Evolutionary conservation across 768 basidiomycete genomes (phyloP).

Genomic region (Infundibulicybe gibba): DNA sequence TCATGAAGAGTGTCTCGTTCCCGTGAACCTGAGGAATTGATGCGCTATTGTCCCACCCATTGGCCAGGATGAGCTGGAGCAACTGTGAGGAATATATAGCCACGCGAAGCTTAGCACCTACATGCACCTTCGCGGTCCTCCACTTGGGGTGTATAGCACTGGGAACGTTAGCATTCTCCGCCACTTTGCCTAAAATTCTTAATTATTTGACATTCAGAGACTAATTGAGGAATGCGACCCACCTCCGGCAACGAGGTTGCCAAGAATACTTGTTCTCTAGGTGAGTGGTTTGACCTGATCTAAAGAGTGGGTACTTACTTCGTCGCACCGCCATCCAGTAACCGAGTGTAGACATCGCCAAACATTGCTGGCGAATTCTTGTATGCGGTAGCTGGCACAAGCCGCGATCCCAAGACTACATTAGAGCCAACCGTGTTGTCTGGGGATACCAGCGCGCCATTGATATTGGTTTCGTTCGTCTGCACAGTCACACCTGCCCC

Average conservation of each 20-base stretch:
- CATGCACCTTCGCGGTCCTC: constrained; percentile 33
- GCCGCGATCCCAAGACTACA: constrained; percentile 11
- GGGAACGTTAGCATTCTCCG: constrained; percentile 25
- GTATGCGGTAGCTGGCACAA: constrained; percentile 12
- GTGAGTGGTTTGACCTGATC: neutral
- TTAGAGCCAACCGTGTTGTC: constrained; percentile 12
- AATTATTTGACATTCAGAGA: neutral
- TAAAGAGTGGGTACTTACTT: constrained; percentile 1
- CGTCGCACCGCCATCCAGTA: constrained; percentile 13
- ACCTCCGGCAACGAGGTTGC: constrained; percentile 10
- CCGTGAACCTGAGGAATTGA: no score
- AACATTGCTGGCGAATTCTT: constrained; percentile 9
- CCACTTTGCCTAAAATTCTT: constrained; percentile 20
- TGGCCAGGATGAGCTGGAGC: constrained; percentile 11
- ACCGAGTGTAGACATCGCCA: constrained; percentile 15
- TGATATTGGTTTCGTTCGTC: constrained; percentile 7
- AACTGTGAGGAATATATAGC: neutral
- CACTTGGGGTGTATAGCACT: constrained; percentile 31
- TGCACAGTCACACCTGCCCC: constrained; percentile 10
- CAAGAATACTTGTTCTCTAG: constrained; percentile 9
- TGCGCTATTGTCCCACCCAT: constrained; percentile 10
- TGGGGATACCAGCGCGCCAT: constrained; percentile 6
- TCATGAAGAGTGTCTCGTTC: no score
- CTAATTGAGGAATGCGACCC: neutral
- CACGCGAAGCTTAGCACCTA: constrained; percentile 9